Base-by-base conservation (phyloP, 495 filamentous ascomycete species). In the Cercophora samala region DNA sequence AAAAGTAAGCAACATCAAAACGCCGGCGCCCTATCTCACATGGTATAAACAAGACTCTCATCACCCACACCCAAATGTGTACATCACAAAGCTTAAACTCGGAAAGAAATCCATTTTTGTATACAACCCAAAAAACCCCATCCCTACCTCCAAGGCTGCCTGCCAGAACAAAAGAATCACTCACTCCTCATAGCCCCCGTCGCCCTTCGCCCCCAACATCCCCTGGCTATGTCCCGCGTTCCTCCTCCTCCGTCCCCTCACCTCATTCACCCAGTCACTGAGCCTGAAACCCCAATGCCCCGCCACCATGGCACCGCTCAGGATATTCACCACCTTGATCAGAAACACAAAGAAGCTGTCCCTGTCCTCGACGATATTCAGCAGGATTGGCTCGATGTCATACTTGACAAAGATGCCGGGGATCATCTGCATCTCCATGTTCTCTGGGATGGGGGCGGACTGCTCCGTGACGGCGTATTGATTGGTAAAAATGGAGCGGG, bases 341-440 rank as follows among this genome's bases (percentile, higher is more conserved):
- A 93, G 51, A 72, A 98, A 85, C 23, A 83, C 80, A 64, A 96
- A 75, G 64, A 97, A 82, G 19, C 90, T 83, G 53, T 87, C 88
- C 70, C 94, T 83, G 72, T 89, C 87, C 80, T 97, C 95, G 68
- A 89, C 89, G 63, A 99, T 88, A 24, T 89, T 88, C 29, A 99
- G 81, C 70, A 92, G 76, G 72, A 99, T 94, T 4, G 95, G 95
- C 86, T 99, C 95, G 74, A 99, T 97, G 78, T 98, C 94, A 76
- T 94, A 99, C 82, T 98, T 98, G 84, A 99, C 93, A 78, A 97
- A 99, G 70, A 99, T 91, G 13, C 96, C 96, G 1, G 95, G 95
- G 5, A 96, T 86, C 8, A 82, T 80, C 66, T 82, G 87, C 37
- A 46, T 46, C 37, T 46, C 37, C 37, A 46, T 46, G 37, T 46